Evolutionary conservation across 2,329 filamentous ascomycete species (phyloP).

Genomic region (Penicillium polonicum): DNA sequence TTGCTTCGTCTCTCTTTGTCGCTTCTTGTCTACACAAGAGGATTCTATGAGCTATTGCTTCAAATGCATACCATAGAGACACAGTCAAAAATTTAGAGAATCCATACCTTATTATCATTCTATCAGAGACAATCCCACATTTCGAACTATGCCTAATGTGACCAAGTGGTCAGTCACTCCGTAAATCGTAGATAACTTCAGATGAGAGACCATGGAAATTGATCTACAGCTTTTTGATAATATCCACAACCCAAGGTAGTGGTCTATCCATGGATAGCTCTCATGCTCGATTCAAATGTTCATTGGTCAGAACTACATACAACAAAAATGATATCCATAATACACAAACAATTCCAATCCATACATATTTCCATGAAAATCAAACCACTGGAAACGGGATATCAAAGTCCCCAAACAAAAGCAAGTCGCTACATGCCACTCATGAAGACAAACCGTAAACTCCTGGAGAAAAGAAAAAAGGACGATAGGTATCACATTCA

Average conservation of each 20-base stretch:
- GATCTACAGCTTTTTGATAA: background rate
- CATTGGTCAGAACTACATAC: conserved; percentile 6
- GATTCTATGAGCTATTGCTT: background rate
- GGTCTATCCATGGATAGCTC: background rate
- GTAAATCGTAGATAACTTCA: background rate
- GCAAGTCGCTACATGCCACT: conserved; percentile 21
- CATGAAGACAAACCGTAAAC: conserved; percentile 16
- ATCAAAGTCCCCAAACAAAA: conserved; percentile 5
- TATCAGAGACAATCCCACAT: background rate
- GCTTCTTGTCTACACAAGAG: background rate
- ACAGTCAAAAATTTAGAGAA: background rate
- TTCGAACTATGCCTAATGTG: too few relatives aligned
- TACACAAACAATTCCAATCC: conserved; percentile 10
- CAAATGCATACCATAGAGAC: background rate
- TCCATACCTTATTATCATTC: background rate
- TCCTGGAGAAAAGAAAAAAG: conserved; percentile 7
- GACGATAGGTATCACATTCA: conserved; percentile 4
- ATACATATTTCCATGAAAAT: conserved; percentile 11
- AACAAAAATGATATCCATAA: background rate
- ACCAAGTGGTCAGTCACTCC: background rate
- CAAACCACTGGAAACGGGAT: conserved; percentile 5
- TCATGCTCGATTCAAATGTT: background rate
- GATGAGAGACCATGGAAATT: background rate
- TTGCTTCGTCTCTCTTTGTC: background rate
- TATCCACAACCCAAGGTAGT: background rate